Evolutionary conservation across 176 grass and related monocot species (phyloP).

Genomic region (Bromus sterilis): DNA sequence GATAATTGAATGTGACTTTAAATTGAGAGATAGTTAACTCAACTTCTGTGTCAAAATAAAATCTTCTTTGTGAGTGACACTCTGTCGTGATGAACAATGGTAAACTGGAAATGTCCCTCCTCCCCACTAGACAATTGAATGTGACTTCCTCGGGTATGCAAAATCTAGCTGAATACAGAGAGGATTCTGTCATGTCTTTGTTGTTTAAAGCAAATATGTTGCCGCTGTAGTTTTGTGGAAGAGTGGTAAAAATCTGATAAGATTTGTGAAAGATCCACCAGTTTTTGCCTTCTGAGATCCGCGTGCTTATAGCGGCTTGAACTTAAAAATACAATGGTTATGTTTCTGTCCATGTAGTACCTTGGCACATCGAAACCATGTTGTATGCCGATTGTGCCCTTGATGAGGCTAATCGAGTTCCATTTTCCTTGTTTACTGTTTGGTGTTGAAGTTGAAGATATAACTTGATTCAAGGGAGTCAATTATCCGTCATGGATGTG

Average conservation of each 20-base stretch:
- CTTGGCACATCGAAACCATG: background rate
- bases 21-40: background rate
- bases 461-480: background rate
- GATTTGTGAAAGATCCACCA: background rate
- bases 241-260: background rate
- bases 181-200: background rate
- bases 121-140: background rate
- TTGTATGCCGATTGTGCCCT: background rate
- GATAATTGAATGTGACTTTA: background rate
- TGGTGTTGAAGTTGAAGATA: background rate
- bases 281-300: background rate
- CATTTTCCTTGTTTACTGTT: background rate
- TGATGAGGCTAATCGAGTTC: background rate
- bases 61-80: background rate
- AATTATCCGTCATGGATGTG: background rate
- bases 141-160: background rate
- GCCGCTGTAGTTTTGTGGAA: background rate
- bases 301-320: background rate
- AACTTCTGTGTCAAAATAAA: background rate
- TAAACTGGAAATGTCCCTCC: background rate
- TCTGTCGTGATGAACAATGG: background rate
- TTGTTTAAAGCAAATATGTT: background rate
- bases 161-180: background rate
- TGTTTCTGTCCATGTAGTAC: background rate
- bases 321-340: background rate